phyloP scores from a whole-genome alignment of 108 stramenopile genomes.

The Thalassiosira profunda region DNA sequence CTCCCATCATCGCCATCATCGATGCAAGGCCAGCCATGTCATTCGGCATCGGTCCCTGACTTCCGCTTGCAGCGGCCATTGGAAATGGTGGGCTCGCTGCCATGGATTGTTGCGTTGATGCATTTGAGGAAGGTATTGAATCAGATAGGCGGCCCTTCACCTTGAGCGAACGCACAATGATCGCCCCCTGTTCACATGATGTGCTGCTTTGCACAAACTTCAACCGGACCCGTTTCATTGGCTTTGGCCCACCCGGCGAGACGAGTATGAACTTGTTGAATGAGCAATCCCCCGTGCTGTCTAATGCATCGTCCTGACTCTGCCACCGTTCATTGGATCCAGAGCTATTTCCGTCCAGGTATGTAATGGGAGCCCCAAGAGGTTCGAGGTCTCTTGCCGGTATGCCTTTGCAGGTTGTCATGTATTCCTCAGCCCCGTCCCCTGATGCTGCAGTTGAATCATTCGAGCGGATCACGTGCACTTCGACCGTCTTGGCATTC shows the following conservation, averaged over 20 bases:
- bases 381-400: slow-evolving; percentile 24
- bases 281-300: background rate
- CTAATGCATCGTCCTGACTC: background rate
- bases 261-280: slow-evolving; percentile 41
- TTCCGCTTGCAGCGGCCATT: background rate
- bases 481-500: slow-evolving; percentile 26
- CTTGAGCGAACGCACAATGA: slow-evolving; percentile 33
- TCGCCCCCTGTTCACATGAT: background rate
- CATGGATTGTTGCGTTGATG: background rate
- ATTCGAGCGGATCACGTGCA: slow-evolving; percentile 13
- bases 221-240: slow-evolving; percentile 24
- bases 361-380: background rate
- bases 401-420: slow-evolving; percentile 48
- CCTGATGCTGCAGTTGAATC: background rate
- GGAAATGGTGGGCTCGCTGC: background rate
- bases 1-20: slow-evolving; percentile 30
- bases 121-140: background rate
- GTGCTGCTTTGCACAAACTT: slow-evolving; percentile 6
- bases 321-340: background rate
- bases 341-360: background rate
- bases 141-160: slow-evolving; percentile 31
- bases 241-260: slow-evolving; percentile 40
- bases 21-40: slow-evolving; percentile 14
- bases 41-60: background rate
- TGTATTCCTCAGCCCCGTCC: slow-evolving; percentile 12